Evolutionary conservation across 2,329 filamentous ascomycete species (phyloP), one percentile per base, ranked within the genome.

Genomic region (Trichophyton simii): DNA sequence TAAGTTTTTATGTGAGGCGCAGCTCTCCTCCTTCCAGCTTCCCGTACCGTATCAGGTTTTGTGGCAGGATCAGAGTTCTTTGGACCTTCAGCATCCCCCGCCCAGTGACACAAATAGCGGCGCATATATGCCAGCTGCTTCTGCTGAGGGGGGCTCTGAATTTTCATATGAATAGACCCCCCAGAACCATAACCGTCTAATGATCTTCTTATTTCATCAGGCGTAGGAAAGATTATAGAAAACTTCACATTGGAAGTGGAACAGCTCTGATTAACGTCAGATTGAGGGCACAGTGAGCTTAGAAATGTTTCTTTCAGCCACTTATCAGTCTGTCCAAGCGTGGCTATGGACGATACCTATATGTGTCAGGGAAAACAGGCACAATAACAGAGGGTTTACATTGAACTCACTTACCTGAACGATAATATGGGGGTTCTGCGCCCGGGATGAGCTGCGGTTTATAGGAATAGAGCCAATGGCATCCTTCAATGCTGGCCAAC

Each of bases 1-100:
- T 94, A 96, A 0, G 90, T 95, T 72, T 96, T 96, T 70, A 95
- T 88, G 67, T 96, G 91, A 0, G 91, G 91, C 0, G 89, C 89
- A 18, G 89, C 90, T 34, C 83, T 79, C 57, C 82, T 78, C 60
- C 88, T 79, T 1, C 86, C 84, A 7, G 83, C 82, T 63, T 87
- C 78, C 4, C 68, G 69, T 1, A 71, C 58, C 8, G 7, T 7
- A 9, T 58, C 25, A 41, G 59, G 25, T 22, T 25, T 4, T 11
- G 44, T 25, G 9, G n/a, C 28, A 7, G 41, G 41, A 13, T 42
- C 41, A 6, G 58, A 2, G 20, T 20, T 13, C 20, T n/a, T 22
- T 13, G 42, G 18, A 20, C 20, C 55, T 41, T 63, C 60, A 8
- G 63, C 72, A 64, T 88, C 84, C 46, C 87, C 84, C 2, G 83